Percentiles rank a stretch among this genome's conserved stretches.
Conservation (phyloP, 106 monocot genomes). For the Dioscorea alata region DNA sequence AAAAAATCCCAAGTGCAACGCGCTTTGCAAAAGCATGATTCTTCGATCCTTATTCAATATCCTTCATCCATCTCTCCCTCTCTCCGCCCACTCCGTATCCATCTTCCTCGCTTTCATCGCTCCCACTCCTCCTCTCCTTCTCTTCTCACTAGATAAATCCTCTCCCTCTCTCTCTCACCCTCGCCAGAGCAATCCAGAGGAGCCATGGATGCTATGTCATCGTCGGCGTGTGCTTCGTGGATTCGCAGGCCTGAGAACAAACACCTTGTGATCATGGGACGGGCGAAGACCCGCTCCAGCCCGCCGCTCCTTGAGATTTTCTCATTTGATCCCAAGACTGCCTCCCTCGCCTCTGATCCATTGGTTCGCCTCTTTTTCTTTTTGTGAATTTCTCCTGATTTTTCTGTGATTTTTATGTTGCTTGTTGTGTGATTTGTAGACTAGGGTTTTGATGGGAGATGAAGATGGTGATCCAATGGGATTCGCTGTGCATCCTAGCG, state of each 20-base stretch:
- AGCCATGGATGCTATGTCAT: too few species aligned
- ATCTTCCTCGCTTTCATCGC: too few species aligned
- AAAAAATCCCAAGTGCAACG: too few species aligned
- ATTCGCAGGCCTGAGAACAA: slow-evolving; percentile 56
- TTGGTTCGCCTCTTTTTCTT: slow-evolving; percentile 29
- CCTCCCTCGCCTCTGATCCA: slow-evolving; percentile 50
- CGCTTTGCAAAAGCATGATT: too few species aligned
- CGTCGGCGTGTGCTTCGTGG: slow-evolving; percentile 57
- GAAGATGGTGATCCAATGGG: slow-evolving; percentile 46
- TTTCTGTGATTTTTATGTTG: not conserved
- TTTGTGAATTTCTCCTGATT: not conserved
- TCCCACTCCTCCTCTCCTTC: too few species aligned
- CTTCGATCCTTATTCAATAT: too few species aligned
- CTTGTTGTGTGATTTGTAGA: slow-evolving; percentile 20
- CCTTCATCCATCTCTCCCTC: too few species aligned
- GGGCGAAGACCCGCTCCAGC: slow-evolving; percentile 21
- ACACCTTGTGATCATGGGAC: slow-evolving; percentile 48
- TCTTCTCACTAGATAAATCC: too few species aligned
- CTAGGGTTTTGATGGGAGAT: slow-evolving; percentile 31
- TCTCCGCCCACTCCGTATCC: too few species aligned
- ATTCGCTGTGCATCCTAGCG: slow-evolving; percentile 86
- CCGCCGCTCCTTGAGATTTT: slow-evolving; percentile 56
- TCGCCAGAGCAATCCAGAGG: too few species aligned
- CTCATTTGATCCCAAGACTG: slow-evolving; percentile 59
- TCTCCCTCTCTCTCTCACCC: too few species aligned